phyloP scores from a whole-genome alignment of 2,329 filamentous ascomycete genomes.

The Ascosphaera pollenicola region DNA sequence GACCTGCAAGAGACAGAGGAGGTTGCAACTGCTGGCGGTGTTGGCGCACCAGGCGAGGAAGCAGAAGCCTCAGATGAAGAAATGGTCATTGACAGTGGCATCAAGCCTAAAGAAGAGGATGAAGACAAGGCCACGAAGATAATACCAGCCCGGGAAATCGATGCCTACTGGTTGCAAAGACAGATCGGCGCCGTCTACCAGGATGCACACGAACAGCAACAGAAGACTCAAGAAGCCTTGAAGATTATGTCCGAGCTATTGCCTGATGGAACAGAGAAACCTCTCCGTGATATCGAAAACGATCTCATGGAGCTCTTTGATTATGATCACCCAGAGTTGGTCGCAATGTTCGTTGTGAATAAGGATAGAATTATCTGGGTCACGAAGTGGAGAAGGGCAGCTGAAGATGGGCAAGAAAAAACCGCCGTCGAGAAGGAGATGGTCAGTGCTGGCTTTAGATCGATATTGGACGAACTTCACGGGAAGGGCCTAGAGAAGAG shows the following conservation, averaged over 20 bases:
- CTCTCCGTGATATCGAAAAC: conserved; percentile 85
- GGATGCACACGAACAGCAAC: conserved; percentile 80
- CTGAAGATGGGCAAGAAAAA: conserved; percentile 51
- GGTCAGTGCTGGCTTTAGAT: conserved; percentile 63
- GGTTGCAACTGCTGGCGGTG: conserved; percentile 24
- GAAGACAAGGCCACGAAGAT: conserved; percentile 29
- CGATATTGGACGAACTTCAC: conserved; percentile 70
- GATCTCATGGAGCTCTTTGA: conserved; percentile 97
- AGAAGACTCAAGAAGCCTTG: conserved; percentile 71
- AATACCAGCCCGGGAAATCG: conserved; percentile 71
- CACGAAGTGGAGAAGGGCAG: conserved; percentile 63
- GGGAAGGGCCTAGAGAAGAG: conserved; percentile 38
- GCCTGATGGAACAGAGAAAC: conserved; percentile 56
- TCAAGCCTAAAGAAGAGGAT: conserved; percentile 14
- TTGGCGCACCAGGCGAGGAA: conserved; percentile 19
- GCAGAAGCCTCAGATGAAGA: conserved; percentile 34
- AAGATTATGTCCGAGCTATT: conserved; percentile 58
- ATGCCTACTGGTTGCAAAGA: conserved; percentile 91
- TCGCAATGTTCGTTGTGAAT: conserved; percentile 77
- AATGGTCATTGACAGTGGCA: conserved; percentile 58
- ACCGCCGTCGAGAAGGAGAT: conserved; percentile 73
- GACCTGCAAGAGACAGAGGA: conserved; percentile 32
- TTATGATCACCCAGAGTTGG: conserved; percentile 84
- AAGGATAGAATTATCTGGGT: conserved; percentile 92
- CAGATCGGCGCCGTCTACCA: conserved; percentile 75